Conservation (phyloP, 2,329 filamentous ascomycete genomes). For the Beauveria varroae region DNA sequence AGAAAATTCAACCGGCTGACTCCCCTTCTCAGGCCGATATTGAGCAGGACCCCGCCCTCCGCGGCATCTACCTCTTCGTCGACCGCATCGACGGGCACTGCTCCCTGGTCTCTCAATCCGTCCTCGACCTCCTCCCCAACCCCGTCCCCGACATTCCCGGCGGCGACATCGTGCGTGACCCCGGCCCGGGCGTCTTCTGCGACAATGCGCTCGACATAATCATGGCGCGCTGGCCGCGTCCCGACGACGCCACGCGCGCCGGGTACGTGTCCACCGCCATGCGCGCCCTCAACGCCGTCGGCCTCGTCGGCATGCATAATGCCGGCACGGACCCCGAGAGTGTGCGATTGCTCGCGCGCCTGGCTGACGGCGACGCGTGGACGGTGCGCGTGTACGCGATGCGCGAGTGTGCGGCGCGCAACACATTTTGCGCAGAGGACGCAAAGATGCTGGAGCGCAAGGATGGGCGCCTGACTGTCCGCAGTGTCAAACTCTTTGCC, state of each 20-base stretch:
- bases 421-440: conserved; percentile 52
- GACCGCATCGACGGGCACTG: conserved; percentile 65
- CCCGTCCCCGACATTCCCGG: conserved; percentile 49
- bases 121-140: conserved; percentile 51
- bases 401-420: conserved; percentile 57
- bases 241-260: conserved; percentile 43
- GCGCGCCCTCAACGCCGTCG: conserved; percentile 53
- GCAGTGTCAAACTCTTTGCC: conserved; percentile 62
- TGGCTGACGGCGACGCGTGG: conserved; percentile 45
- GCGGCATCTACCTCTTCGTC: conserved; percentile 57
- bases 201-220: conserved; percentile 65
- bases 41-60: conserved; percentile 42
- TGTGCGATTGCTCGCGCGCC: conserved; percentile 44
- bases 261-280: conserved; percentile 53
- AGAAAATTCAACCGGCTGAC: neutral
- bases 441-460: conserved; percentile 35
- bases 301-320: conserved; percentile 62
- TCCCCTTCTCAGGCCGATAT: conserved; percentile 41
- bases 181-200: conserved; percentile 62
- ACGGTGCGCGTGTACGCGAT: conserved; percentile 60
- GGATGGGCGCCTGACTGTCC: conserved; percentile 46
- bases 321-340: conserved; percentile 53
- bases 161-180: conserved; percentile 54
- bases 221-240: conserved; percentile 48
- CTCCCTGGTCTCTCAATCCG: conserved; percentile 58